phyloP scores from a whole-genome alignment of 2,329 filamentous ascomycete genomes.

The Fonsecaea erecta region DNA sequence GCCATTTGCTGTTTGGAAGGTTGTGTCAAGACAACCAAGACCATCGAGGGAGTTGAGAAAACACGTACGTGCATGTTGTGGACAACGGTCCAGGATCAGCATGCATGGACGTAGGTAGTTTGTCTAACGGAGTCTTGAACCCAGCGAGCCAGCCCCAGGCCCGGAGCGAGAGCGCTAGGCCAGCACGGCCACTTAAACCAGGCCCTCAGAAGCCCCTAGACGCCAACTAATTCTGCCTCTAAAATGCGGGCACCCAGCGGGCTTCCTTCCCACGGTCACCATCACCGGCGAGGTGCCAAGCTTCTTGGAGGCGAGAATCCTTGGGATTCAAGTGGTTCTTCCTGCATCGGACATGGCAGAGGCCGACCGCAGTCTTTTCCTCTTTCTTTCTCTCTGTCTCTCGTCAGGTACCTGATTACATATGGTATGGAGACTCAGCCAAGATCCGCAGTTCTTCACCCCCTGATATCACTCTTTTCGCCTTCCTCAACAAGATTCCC shows the following conservation, averaged over 20 bases:
- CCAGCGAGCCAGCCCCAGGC: conserved; percentile 1
- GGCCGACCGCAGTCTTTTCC: not conserved
- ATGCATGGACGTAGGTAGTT: not conserved
- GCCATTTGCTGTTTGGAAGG: conserved; percentile 10
- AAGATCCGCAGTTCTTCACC: not conserved
- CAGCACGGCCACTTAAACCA: not conserved
- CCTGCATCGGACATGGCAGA: too few relatives aligned
- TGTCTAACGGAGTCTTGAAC: not conserved
- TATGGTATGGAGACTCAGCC: not conserved
- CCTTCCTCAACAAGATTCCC: not conserved
- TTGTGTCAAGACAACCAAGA: conserved; percentile 7
- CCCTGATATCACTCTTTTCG: not conserved
- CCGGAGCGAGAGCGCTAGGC: conserved; percentile 4
- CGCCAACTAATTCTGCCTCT: not conserved
- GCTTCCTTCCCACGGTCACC: too few relatives aligned
- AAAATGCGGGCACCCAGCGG: conserved; percentile 8
- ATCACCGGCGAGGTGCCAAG: not conserved
- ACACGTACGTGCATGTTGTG: conserved; percentile 5
- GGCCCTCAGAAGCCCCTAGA: not conserved
- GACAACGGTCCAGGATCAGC: not conserved
- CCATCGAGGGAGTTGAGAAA: conserved; percentile 2
- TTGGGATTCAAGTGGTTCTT: not conserved
- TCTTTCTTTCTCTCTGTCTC: not conserved
- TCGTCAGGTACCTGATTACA: conserved; percentile 3
- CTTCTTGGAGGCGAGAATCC: not conserved